Evolutionary conservation across 768 basidiomycete genomes (phyloP).

Genomic region (Lentinus brumalis): DNA sequence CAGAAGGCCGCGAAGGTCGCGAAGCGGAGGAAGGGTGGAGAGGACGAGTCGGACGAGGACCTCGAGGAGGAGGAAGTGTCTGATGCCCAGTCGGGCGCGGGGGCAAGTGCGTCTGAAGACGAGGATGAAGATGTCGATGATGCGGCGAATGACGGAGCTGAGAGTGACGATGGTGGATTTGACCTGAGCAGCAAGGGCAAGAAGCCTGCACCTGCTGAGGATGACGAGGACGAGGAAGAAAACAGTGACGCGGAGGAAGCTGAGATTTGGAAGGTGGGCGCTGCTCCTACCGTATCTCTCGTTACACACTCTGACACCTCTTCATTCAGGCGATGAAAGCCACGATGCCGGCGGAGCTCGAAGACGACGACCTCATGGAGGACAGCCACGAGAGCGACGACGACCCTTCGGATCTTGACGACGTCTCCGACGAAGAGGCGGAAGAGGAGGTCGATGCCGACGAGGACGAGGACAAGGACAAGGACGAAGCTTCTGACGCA

Average conservation of each 20-base stretch:
- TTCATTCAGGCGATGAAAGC: conserved; percentile 78
- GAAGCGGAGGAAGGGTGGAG: conserved; percentile 41
- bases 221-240: conserved; percentile 39
- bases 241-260: conserved; percentile 58
- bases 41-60: conserved; percentile 35
- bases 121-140: conserved; percentile 33
- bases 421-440: conserved; percentile 23
- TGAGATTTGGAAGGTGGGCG: conserved; percentile 85
- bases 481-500: conserved; percentile 31
- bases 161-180: conserved; percentile 19
- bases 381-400: conserved; percentile 35
- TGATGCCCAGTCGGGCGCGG: conserved; percentile 22
- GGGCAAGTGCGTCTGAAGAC: conserved; percentile 22
- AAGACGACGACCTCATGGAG: conserved; percentile 33
- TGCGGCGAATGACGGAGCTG: conserved; percentile 21
- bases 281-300: background rate
- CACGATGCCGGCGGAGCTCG: conserved; percentile 64
- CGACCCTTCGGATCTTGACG: conserved; percentile 27
- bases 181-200: conserved; percentile 12
- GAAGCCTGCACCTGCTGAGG: conserved; percentile 11
- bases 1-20: conserved; percentile 50
- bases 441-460: conserved; percentile 32
- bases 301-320: no score
- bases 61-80: conserved; percentile 33
- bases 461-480: conserved; percentile 28